Conservation (phyloP, 371 early-diverging fungal species). For the Umbelopsis sp. region DNA sequence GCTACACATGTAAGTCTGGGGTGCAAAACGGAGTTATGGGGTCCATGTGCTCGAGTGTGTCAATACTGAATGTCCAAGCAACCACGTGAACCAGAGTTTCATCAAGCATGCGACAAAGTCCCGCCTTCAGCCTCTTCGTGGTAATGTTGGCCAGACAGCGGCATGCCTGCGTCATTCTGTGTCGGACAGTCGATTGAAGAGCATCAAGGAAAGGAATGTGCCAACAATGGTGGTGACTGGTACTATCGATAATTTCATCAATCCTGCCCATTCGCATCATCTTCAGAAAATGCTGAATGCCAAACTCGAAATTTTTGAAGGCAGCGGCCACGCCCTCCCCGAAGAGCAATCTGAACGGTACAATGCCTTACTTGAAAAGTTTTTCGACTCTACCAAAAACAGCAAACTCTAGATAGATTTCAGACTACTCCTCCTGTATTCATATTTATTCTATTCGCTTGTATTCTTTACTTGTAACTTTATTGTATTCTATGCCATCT, state of each 20-base stretch:
- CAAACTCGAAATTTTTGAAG: conserved; percentile 40
- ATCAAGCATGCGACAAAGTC: conserved; percentile 26
- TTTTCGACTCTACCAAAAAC: conserved; percentile 20
- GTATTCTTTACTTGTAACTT: too few species aligned
- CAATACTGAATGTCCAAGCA: background rate
- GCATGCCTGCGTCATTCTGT: conserved; percentile 45
- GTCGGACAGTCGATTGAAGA: conserved; percentile 36
- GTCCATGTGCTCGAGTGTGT: too few species aligned
- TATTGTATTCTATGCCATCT: too few species aligned
- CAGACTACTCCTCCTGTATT: background rate
- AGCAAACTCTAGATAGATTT: conserved; percentile 11
- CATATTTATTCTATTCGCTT: background rate
- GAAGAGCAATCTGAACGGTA: conserved; percentile 44
- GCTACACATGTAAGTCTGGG: conserved; percentile 23
- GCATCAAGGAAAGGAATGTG: conserved; percentile 33
- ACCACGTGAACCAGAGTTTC: conserved; percentile 23
- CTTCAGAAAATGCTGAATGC: conserved; percentile 31
- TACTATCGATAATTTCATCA: conserved; percentile 39
- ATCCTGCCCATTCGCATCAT: conserved; percentile 38
- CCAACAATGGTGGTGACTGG: conserved; percentile 48
- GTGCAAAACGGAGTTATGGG: background rate
- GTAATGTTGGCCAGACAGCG: conserved; percentile 39
- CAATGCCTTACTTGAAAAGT: conserved; percentile 34
- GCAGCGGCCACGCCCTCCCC: conserved; percentile 49
- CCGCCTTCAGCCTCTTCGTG: conserved; percentile 38